phyloP scores from a whole-genome alignment of 768 basidiomycete species.

The Postia placenta region DNA sequence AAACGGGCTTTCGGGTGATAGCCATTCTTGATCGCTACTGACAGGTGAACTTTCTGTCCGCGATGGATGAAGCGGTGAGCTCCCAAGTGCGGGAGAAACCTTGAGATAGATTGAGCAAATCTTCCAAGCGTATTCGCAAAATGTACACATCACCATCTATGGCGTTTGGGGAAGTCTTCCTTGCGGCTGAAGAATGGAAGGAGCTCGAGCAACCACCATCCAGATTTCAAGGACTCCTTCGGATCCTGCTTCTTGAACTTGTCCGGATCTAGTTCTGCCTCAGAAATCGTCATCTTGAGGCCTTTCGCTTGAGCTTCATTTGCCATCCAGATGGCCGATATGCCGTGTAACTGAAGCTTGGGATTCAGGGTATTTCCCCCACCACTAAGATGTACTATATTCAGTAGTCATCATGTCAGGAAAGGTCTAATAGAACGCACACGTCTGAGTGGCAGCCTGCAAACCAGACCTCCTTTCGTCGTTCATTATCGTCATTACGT shows the following conservation, averaged over 20 bases:
- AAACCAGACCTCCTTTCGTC: background rate
- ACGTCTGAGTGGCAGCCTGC: constrained; percentile 1
- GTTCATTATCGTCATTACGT: background rate
- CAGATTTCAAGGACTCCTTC: background rate
- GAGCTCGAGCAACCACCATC: background rate
- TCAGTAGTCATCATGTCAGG: background rate
- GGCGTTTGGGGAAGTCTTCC: background rate
- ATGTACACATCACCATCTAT: background rate
- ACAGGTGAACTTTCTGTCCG: background rate
- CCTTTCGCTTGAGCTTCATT: background rate
- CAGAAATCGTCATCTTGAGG: background rate
- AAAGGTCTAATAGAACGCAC: background rate
- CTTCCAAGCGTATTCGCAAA: background rate
- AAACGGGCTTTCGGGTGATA: background rate
- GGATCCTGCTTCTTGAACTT: background rate
- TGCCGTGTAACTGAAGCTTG: background rate
- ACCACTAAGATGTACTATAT: background rate
- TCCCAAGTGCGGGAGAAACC: background rate
- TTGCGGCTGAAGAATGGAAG: background rate
- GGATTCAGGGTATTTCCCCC: background rate
- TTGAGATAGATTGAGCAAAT: background rate
- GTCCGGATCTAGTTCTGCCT: background rate
- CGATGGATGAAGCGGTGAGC: background rate
- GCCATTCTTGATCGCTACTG: background rate
- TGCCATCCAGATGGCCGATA: background rate